Conservation (phyloP, 2,329 filamentous ascomycete species). For the Fusarium floridanum region DNA sequence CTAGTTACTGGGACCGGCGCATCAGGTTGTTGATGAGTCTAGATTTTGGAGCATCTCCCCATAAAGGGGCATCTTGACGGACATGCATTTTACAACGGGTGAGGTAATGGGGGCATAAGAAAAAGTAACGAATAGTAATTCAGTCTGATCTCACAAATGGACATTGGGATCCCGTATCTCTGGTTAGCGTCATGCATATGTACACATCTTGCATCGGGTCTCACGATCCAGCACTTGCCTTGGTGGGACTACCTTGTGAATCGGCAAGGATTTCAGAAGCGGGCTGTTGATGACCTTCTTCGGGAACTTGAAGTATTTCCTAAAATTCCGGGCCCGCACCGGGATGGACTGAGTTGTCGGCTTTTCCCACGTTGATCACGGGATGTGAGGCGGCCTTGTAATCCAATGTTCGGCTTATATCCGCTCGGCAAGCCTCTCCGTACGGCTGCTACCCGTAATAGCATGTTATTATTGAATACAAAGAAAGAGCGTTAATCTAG, state of each 20-base stretch:
- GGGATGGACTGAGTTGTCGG: background rate
- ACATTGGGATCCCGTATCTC: background rate
- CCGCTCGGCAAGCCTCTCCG: conserved; percentile 2
- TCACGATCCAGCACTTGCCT: background rate
- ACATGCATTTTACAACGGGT: background rate
- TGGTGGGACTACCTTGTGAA: background rate
- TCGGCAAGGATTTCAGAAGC: background rate
- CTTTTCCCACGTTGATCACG: background rate
- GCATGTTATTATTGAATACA: background rate
- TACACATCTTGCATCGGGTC: background rate
- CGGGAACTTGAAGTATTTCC: background rate
- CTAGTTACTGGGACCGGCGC: background rate
- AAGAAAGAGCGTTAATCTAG: background rate
- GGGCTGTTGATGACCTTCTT: background rate
- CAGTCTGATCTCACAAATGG: background rate
- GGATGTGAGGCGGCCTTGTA: background rate
- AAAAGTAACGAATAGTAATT: background rate
- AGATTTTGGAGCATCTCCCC: background rate
- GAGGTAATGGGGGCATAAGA: background rate
- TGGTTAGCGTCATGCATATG: background rate
- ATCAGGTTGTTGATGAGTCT: background rate
- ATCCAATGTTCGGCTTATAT: background rate
- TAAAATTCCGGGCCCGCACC: background rate
- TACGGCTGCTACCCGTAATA: background rate
- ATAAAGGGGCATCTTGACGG: background rate